Base-by-base conservation (phyloP, 2,329 filamentous ascomycete species). In the Penicillium griseofulvum region DNA sequence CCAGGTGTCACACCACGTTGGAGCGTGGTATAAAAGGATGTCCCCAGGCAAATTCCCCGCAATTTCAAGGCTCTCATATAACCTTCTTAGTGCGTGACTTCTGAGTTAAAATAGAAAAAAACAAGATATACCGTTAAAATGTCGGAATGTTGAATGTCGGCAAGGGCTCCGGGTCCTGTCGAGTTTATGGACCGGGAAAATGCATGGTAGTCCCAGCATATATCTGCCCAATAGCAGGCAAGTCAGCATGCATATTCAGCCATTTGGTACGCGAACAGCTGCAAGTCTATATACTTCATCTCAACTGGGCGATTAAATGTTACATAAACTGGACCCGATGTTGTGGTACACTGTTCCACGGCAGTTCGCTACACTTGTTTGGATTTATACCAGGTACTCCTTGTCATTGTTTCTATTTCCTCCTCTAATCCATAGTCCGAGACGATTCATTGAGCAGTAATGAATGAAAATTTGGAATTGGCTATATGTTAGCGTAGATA, bases 61-160 rank as follows among this genome's bases (percentile, higher is more conserved):
- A 46, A 45, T 33, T 28, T 29, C 11, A 19, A 22, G 7, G n/a
- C 4, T 44, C 50, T 49, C 49, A 57, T 41, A 36, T 59, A 37
- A 48, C 17, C 28, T 14, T 16, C 19, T 50, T 49, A 49, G 44
- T 26, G 41, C 12, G 38, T 55, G 37, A 41, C 48, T 49, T 50
- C 50, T 43, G 28, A 49, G 51, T 36, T 53, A 12, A 50, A 52
- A n/a, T n/a, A n/a, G n/a, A n/a, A n/a, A n/a, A n/a, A n/a, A n/a
- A n/a, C n/a, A 43, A 4, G 24, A 17, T 43, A 31, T 26, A 5
- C 24, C 4, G 37, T 24, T 46, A 17, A n/a, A 22, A 19, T 7
- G 5, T 49, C 42, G 7, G 10, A 24, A 17, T 42, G n/a, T 24
- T 31, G 5, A 39, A 9, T 12, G 29, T 29, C 16, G 5, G 6